Evolutionary conservation across 495 filamentous ascomycete genomes (phyloP), one percentile per base, ranked within the genome.

Genomic region (Lepidopterella palustris): DNA sequence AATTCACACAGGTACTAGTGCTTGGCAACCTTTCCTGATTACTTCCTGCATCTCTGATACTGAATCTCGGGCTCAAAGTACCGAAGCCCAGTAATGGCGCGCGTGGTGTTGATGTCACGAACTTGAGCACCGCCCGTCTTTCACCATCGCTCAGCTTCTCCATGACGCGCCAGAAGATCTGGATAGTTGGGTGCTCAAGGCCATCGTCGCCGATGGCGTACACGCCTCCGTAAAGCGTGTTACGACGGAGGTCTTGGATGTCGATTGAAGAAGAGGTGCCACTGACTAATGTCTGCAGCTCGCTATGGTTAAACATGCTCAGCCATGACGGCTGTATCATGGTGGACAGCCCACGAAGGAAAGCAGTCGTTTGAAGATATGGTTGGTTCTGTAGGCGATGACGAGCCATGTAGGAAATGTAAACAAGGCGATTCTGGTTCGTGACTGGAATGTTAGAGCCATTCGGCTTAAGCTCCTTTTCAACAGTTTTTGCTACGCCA

Each of bases 221-320:
- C 4, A 92, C 79, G 5, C 93, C 93, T 29, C 88, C 87, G 66
- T 97, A 99, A 4, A 79, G 73, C 0, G 95, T 97, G 71, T 99
- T 87, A 13, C 74, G 79, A n/a, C 92, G 80, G 45, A 97, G 77
- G 68, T 99, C 95, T 25, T 86, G 82, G 42, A 99, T 84, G 66
- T 96, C 85, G 60, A 97, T 92, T 45, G 90, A 84, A 18, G 85
- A 85, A 24, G 80, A 82, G 65, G 92, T 88, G 57, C 93, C 93
- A 60, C 90, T 88, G 13, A 98, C 85, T 8, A 98, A 82, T 0
- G 89, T 93, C 71, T 98, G 93, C 21, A 98, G 78, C 66, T 98
- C 93, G 6, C 82, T 78, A 65, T 97, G 93, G 71, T 98, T 98
- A 78, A 99, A 99, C 93, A 99, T 99, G 62, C 84, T 88, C 3